A percentile compares a stretch with the other conserved stretches of the same genome.
Evolutionary conservation across 2,329 filamentous ascomycete genomes (phyloP).

Genomic region (Botrytis squamosa): DNA sequence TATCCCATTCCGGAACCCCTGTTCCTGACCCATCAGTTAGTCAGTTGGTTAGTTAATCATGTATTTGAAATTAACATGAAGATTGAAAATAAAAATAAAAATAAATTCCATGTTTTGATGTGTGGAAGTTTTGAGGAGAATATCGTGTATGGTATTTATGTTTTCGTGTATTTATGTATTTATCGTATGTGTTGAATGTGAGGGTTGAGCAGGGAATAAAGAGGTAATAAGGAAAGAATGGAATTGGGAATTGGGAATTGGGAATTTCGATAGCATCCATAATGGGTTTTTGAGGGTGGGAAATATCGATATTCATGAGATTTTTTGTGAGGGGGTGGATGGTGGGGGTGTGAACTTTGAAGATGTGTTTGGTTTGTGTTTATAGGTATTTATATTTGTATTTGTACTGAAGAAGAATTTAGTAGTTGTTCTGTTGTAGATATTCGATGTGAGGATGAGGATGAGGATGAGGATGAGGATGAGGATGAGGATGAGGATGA

Average conservation of each 20-base stretch:
- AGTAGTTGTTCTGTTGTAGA: fast-evolving
- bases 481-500: not conserved
- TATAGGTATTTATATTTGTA: not conserved
- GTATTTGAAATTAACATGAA: no score
- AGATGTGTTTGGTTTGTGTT: not conserved
- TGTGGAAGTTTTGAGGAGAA: no score
- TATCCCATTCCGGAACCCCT: not conserved
- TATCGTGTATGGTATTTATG: no score
- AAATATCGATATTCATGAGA: constrained; percentile 7
- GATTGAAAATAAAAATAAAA: no score
- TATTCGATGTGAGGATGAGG: not conserved
- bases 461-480: not conserved
- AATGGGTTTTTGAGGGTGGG: not conserved
- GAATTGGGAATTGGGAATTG: not conserved
- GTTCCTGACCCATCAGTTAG: not conserved
- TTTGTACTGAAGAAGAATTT: not conserved
- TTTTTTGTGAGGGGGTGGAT: not conserved
- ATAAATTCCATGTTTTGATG: no score
- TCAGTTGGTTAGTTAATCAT: not conserved
- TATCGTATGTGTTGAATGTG: not conserved
- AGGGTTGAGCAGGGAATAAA: not conserved
- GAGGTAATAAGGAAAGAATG: not conserved
- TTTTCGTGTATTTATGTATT: not conserved
- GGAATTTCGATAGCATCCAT: not conserved
- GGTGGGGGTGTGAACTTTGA: not conserved